These are phyloP conservation scores for Cryphonectria radicalis DNA, from an alignment of 2,329 filamentous ascomycete genomes.

Conservation along the genomic window DNA sequence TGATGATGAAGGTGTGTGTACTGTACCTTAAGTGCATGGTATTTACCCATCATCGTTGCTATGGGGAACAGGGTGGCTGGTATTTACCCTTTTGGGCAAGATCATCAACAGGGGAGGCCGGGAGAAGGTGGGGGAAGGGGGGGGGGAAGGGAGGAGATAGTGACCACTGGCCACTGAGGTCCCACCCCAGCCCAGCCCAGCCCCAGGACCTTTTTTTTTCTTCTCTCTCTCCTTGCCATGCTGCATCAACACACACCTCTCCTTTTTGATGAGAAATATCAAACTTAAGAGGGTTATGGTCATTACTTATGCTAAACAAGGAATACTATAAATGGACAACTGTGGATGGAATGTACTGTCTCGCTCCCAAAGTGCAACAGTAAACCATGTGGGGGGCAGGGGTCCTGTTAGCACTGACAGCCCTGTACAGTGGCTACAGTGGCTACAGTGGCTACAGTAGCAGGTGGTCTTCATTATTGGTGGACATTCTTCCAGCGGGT, in stretches of 20 bases:
- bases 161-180: background rate
- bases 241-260: background rate
- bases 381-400: background rate
- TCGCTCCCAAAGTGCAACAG: background rate
- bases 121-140: background rate
- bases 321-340: background rate
- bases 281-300: background rate
- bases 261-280: background rate
- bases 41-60: constrained; percentile 26
- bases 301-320: background rate
- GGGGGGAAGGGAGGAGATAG: background rate
- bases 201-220: background rate
- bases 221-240: background rate
- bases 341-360: background rate
- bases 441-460: too few relatives aligned
- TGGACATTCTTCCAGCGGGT: background rate
- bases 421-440: too few relatives aligned
- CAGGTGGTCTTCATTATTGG: background rate
- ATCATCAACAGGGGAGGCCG: background rate
- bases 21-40: background rate
- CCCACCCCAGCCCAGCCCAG: background rate
- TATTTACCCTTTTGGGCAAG: constrained; percentile 34
- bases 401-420: background rate
- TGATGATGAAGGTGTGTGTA: too few relatives aligned
- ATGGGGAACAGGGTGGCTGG: constrained; percentile 27